These are phyloP conservation scores for Rosellinia necatrix DNA, from an alignment of 2,329 filamentous ascomycete genomes.

Conservation along the genomic window DNA sequence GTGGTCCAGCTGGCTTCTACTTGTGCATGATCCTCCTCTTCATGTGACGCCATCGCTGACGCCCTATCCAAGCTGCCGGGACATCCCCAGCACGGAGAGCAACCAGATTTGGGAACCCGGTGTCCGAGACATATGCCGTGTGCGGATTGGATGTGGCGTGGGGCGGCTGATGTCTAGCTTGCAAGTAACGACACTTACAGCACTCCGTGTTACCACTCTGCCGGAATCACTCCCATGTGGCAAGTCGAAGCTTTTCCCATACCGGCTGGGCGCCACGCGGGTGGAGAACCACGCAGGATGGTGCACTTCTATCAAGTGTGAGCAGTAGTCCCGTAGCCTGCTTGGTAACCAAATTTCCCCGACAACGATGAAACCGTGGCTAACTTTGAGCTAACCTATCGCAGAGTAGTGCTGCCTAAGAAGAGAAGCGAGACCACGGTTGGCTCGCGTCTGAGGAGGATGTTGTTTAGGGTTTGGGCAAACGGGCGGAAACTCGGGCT, in stretches of 20 bases:
- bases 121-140: not conserved
- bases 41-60: no score
- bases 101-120: no score
- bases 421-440: no score
- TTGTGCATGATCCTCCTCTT: no score
- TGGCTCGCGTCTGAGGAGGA: no score
- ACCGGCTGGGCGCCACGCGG: conserved; percentile 1
- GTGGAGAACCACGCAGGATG: not conserved
- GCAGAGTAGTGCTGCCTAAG: not conserved
- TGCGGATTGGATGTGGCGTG: not conserved
- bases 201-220: conserved; percentile 13
- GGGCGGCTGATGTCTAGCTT: not conserved
- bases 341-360: not conserved
- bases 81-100: no score
- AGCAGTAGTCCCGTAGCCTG: no score
- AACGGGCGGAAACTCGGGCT: not conserved
- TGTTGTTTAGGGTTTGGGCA: not conserved
- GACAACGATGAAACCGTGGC: not conserved
- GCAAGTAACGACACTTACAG: not conserved
- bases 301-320: not conserved
- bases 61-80: no score
- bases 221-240: conserved; percentile 8
- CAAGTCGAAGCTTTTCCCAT: not conserved
- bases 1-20: no score
- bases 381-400: conserved; percentile 3